Evolutionary conservation across 306 rosid species (phyloP).

Genomic region (Pterocarpus santalinus): DNA sequence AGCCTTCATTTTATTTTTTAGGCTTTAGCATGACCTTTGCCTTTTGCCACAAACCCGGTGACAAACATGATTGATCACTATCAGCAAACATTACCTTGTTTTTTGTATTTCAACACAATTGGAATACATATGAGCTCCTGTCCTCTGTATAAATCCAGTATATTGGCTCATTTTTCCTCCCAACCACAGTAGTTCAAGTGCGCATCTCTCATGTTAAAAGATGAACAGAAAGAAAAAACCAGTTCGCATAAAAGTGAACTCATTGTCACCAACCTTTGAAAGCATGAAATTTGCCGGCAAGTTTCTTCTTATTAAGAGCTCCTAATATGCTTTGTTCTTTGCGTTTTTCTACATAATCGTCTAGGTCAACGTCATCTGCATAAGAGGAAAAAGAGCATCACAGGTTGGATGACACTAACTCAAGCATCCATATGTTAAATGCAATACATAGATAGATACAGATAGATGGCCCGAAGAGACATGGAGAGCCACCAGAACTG

Average conservation of each 20-base stretch:
- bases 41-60: too few species aligned
- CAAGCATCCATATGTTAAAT: constrained; percentile 20
- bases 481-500: constrained; percentile 12
- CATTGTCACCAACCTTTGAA: constrained; percentile 69
- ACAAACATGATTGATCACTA: too few species aligned
- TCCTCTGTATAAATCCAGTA: not conserved
- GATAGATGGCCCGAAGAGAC: not conserved
- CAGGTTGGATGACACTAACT: constrained; percentile 22
- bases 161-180: not conserved
- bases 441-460: not conserved
- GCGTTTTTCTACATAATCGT: constrained; percentile 63
- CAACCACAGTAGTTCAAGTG: constrained; percentile 1
- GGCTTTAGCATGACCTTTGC: too few species aligned
- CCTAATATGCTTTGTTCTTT: constrained; percentile 76
- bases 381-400: constrained; percentile 37
- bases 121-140: not conserved
- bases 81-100: not conserved
- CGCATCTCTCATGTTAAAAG: constrained; percentile 19
- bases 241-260: constrained; percentile 11
- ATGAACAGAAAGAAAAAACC: constrained; percentile 15
- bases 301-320: constrained; percentile 74
- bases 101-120: constrained; percentile 4
- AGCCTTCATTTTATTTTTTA: too few species aligned
- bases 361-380: constrained; percentile 81
- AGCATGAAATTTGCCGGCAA: constrained; percentile 73